These are phyloP conservation scores for Saccharum officinarum DNA, from an alignment of 176 grass and related monocot genomes.

Conservation along the genomic window DNA sequence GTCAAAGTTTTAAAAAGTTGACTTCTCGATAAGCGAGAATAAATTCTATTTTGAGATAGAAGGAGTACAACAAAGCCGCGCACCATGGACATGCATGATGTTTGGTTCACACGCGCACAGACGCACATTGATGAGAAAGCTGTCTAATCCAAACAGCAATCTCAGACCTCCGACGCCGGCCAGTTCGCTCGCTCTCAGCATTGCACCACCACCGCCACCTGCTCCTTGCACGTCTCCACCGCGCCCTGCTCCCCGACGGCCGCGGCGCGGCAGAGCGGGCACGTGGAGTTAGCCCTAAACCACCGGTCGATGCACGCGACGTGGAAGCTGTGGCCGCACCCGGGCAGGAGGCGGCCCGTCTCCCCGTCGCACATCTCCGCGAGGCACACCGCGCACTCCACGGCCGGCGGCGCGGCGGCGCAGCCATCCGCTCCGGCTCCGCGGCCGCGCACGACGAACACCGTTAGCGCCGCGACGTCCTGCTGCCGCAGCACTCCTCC, in stretches of 20 bases:
- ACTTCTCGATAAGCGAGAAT: no score
- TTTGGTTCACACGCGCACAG: no score
- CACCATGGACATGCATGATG: no score
- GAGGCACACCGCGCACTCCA: conserved; percentile 69
- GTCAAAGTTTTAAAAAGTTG: no score
- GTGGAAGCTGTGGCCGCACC: conserved; percentile 64
- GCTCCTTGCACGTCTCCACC: background rate
- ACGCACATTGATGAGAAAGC: no score
- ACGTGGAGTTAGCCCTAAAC: conserved; percentile 47
- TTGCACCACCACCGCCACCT: background rate
- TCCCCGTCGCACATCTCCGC: conserved; percentile 46
- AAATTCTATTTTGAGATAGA: no score
- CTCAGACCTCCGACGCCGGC: no score
- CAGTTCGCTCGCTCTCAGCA: background rate
- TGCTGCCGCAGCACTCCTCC: background rate
- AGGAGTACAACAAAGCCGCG: no score
- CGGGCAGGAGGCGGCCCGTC: conserved; percentile 46
- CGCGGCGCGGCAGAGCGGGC: conserved; percentile 54
- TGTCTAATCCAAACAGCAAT: no score
- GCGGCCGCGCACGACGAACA: conserved; percentile 34
- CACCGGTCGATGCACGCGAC: conserved; percentile 61
- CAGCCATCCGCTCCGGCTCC: background rate
- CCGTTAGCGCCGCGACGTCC: conserved; percentile 33
- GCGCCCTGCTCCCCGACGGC: background rate
- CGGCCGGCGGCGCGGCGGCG: background rate